phyloP scores from a whole-genome alignment of 2,329 filamentous ascomycete species.

The Microdochium bolleyi region DNA sequence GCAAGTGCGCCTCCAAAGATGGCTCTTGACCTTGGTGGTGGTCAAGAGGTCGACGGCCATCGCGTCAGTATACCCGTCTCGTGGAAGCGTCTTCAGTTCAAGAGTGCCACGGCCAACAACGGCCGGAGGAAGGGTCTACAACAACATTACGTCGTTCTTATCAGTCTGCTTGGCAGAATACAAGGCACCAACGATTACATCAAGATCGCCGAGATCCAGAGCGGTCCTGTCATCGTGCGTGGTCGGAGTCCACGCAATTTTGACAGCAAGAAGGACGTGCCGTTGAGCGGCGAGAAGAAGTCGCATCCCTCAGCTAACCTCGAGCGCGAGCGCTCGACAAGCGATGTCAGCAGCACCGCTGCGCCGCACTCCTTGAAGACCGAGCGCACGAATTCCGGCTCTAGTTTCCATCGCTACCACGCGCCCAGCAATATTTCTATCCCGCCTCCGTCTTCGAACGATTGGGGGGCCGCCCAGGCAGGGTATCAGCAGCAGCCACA shows the following conservation, averaged over 20 bases:
- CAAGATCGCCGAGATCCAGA: slow-evolving; percentile 76
- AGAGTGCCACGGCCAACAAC: slow-evolving; percentile 94
- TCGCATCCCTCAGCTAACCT: slow-evolving; percentile 35
- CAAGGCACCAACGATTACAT: slow-evolving; percentile 55
- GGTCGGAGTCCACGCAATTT: slow-evolving; percentile 92
- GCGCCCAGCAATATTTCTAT: slow-evolving; percentile 8
- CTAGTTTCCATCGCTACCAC: slow-evolving; percentile 10
- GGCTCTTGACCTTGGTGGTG: slow-evolving; percentile 44
- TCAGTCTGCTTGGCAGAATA: slow-evolving; percentile 76
- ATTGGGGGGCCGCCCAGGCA: slow-evolving; percentile 35
- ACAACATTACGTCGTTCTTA: slow-evolving; percentile 86
- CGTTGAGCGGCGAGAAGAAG: slow-evolving; percentile 37
- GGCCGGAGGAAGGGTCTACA: slow-evolving; percentile 88
- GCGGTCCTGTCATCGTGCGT: slow-evolving; percentile 89
- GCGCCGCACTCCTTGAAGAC: slow-evolving; percentile 15
- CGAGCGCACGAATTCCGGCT: slow-evolving; percentile 15
- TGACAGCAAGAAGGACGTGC: slow-evolving; percentile 65
- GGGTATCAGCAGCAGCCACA: slow-evolving; percentile 26
- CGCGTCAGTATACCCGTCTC: slow-evolving; percentile 75
- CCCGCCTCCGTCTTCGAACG: slow-evolving; percentile 23
- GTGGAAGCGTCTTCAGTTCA: slow-evolving; percentile 93
- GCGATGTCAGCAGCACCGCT: slow-evolving; percentile 4
- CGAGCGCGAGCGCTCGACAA: slow-evolving; percentile 35
- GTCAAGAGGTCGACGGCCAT: slow-evolving; percentile 68
- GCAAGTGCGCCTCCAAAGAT: slow-evolving; percentile 44